Evolutionary conservation across 352 stramenopile genomes (phyloP).

Genomic region (Pythium rishiriense): DNA sequence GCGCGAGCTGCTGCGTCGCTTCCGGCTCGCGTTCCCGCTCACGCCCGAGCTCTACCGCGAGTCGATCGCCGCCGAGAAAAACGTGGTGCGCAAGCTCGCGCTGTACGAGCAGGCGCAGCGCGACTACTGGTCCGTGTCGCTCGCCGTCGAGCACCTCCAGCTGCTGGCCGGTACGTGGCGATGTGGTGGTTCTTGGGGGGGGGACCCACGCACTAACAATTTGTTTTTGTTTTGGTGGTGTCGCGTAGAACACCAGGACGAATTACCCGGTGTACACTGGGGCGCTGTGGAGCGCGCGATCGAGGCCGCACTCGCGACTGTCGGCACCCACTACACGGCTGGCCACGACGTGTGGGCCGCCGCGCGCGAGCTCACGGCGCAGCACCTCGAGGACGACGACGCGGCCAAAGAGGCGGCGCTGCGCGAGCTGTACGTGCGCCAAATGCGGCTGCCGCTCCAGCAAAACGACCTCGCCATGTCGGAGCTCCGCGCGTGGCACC

Average conservation of each 20-base stretch:
- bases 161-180: constrained; percentile 40
- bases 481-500: constrained; percentile 70
- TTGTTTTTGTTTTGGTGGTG: constrained; percentile 4
- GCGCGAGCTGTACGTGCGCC: constrained; percentile 44
- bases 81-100: constrained; percentile 23
- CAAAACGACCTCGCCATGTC: constrained; percentile 77
- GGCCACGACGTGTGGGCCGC: constrained; percentile 65
- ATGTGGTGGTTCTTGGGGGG: not conserved
- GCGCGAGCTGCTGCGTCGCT: constrained; percentile 38
- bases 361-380: constrained; percentile 43
- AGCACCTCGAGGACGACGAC: constrained; percentile 34
- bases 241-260: constrained; percentile 9
- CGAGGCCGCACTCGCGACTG: constrained; percentile 31
- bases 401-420: constrained; percentile 40
- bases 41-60: constrained; percentile 58
- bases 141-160: constrained; percentile 42
- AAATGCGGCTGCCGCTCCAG: constrained; percentile 63
- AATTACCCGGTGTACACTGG: constrained; percentile 4
- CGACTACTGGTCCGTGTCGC: constrained; percentile 62
- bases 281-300: constrained; percentile 34
- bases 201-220: not conserved
- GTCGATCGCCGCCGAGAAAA: constrained; percentile 43
- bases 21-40: constrained; percentile 58
- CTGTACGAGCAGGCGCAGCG: constrained; percentile 41
- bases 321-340: constrained; percentile 52